phyloP scores from a whole-genome alignment of 2,329 filamentous ascomycete species.

The Calonectria montana region DNA sequence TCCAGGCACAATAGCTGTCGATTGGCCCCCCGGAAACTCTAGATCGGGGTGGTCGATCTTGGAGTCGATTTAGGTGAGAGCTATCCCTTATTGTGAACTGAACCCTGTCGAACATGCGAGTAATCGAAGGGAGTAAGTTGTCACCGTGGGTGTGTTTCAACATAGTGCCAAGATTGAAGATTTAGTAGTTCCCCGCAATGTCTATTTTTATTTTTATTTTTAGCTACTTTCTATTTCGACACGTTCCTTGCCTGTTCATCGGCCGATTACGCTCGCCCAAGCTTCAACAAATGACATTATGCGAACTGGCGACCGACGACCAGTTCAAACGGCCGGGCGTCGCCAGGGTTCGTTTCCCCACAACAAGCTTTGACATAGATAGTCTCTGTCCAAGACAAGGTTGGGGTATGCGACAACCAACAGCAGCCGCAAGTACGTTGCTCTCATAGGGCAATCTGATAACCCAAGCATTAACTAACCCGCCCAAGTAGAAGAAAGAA shows the following conservation, averaged over 20 bases:
- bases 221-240: not conserved
- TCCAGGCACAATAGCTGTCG: slow-evolving; percentile 15
- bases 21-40: slow-evolving; percentile 7
- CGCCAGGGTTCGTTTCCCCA: slow-evolving; percentile 1
- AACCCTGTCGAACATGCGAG: not conserved
- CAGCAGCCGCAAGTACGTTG: not conserved
- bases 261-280: not conserved
- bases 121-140: not conserved
- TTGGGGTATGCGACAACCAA: not conserved
- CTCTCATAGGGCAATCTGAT: not conserved
- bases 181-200: slow-evolving; percentile 1
- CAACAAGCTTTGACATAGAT: not conserved
- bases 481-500: not conserved
- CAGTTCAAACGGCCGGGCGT: not conserved
- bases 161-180: not conserved
- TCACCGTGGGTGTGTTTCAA: not conserved
- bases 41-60: slow-evolving; percentile 1
- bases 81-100: not conserved
- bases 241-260: not conserved
- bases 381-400: not conserved
- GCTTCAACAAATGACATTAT: slow-evolving; percentile 1
- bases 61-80: not conserved
- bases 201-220: not conserved
- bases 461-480: not conserved
- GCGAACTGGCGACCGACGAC: not conserved